Conservation (phyloP, 2,329 filamentous ascomycete genomes). For the Ambrosiella cleistominuta region DNA sequence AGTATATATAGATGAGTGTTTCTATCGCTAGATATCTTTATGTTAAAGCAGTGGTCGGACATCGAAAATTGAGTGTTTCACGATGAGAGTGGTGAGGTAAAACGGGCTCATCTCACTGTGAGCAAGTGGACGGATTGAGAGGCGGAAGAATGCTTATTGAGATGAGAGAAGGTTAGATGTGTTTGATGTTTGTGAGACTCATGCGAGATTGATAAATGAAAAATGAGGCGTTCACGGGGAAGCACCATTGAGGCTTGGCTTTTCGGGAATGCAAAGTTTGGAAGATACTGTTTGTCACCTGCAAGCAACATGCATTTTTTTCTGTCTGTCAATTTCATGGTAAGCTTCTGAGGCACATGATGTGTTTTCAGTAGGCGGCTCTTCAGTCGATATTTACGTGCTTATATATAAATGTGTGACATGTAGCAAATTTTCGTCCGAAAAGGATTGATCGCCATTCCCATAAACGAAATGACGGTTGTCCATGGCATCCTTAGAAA, state of each 20-base stretch:
- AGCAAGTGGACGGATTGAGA: background rate
- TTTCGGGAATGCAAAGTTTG: background rate
- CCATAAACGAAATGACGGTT: too few species aligned
- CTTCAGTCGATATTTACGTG: too few species aligned
- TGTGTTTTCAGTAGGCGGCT: too few species aligned
- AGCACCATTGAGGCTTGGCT: background rate
- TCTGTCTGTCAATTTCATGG: too few species aligned
- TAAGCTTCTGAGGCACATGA: too few species aligned
- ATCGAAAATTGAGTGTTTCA: background rate
- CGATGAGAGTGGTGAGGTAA: background rate
- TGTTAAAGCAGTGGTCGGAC: too few species aligned
- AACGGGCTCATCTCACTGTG: background rate
- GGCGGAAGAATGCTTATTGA: background rate
- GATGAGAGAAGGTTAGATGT: background rate
- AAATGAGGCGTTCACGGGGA: background rate
- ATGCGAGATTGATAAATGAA: background rate
- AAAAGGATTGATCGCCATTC: too few species aligned
- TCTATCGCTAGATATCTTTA: too few species aligned
- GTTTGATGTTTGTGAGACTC: background rate
- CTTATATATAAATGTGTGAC: too few species aligned
- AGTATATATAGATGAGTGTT: too few species aligned
- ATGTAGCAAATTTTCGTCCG: too few species aligned
- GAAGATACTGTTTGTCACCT: background rate
- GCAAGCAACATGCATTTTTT: background rate
- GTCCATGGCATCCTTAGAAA: too few species aligned